A percentile compares a stretch with the other conserved stretches of the same genome.
Conservation (phyloP, 108 stramenopile species). For the Cyclotella cryptica region DNA sequence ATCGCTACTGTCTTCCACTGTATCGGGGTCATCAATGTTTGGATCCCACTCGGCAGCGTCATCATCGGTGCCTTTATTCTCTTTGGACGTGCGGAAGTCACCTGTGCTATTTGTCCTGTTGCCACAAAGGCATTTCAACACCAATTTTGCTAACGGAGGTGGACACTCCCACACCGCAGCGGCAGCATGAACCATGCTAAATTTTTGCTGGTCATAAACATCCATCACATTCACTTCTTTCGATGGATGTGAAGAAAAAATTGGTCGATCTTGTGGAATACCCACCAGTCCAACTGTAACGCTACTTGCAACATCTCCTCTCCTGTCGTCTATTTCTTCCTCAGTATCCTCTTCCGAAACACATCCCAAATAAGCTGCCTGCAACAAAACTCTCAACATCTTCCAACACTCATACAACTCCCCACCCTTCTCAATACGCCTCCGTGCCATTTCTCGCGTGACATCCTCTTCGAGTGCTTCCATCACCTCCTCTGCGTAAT, state of each 20-base stretch:
- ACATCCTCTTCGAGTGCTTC: conserved; percentile 55
- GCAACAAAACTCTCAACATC: conserved; percentile 46
- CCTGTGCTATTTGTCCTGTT: not conserved
- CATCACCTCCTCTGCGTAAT: conserved; percentile 64
- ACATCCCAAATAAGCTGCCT: conserved; percentile 55
- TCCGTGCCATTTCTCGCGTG: conserved; percentile 20
- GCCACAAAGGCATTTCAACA: conserved; percentile 48
- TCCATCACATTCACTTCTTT: conserved; percentile 33
- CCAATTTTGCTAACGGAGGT: conserved; percentile 47
- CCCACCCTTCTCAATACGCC: conserved; percentile 42
- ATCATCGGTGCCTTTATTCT: not conserved
- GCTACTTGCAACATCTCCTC: not conserved
- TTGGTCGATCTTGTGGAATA: conserved; percentile 25
- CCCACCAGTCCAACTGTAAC: not conserved
- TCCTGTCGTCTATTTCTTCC: not conserved
- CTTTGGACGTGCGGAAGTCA: not conserved
- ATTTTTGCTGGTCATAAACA: conserved; percentile 39
- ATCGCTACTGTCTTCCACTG: not conserved
- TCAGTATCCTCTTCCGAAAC: conserved; percentile 32
- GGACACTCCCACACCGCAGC: conserved; percentile 54
- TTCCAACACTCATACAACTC: conserved; percentile 62
- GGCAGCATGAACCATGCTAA: conserved; percentile 55
- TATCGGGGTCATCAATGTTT: not conserved
- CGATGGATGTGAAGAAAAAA: not conserved
- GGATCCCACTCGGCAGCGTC: not conserved